Evolutionary conservation across 352 stramenopile genomes (phyloP).

Genomic region (Ophiocytium majus): DNA sequence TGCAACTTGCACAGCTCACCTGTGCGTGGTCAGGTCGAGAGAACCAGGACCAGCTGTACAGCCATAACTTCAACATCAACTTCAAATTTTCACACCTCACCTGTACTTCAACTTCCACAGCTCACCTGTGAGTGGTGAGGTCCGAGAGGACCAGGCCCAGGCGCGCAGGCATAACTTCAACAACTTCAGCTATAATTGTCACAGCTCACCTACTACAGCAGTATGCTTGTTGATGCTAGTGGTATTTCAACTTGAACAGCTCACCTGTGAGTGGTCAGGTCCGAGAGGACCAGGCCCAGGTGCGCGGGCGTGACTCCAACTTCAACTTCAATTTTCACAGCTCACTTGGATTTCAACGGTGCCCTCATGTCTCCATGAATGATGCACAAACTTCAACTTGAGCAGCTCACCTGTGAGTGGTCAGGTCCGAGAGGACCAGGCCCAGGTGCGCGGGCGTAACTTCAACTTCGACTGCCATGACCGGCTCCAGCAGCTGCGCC

Average conservation of each 20-base stretch:
- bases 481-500: constrained; percentile 72
- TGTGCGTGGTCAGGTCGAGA: constrained; percentile 52
- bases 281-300: constrained; percentile 50
- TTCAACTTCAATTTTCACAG: no score
- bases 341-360: no score
- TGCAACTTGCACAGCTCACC: no score
- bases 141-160: constrained; percentile 53
- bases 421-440: constrained; percentile 51
- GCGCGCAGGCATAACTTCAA: constrained; percentile 22
- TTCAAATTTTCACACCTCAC: no score
- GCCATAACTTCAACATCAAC: constrained; percentile 59
- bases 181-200: no score
- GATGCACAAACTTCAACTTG: no score
- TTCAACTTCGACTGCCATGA: constrained; percentile 71
- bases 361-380: no score
- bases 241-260: not conserved
- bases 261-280: constrained; percentile 50
- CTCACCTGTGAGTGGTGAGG: constrained; percentile 44
- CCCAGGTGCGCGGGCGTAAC: constrained; percentile 46
- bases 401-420: constrained; percentile 38
- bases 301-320: constrained; percentile 31
- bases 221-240: not conserved
- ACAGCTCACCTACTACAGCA: no score
- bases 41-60: constrained; percentile 39
- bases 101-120: no score